Conservation (phyloP, 176 grass and related monocot species). For the Zizania latifolia region DNA sequence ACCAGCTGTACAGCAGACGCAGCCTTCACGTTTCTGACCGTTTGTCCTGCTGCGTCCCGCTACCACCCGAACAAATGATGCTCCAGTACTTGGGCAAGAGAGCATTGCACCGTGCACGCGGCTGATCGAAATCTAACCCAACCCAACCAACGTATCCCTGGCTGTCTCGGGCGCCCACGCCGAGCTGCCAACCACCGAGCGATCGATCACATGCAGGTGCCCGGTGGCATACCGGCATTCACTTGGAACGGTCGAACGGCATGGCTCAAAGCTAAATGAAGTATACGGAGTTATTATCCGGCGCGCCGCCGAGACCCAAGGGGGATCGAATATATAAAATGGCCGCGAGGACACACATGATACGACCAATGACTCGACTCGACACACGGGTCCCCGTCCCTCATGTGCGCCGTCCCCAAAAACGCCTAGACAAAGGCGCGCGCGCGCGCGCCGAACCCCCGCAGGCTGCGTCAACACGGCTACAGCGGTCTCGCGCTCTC, state of each 20-base stretch:
- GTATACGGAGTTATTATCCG: background rate
- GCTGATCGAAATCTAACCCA: background rate
- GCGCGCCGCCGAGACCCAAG: background rate
- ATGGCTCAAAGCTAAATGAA: background rate
- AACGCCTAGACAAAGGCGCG: background rate
- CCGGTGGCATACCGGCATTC: background rate
- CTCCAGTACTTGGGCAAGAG: background rate
- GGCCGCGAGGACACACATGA: background rate
- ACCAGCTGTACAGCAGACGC: conserved; percentile 32
- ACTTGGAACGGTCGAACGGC: background rate
- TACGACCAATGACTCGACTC: background rate
- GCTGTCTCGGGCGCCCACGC: background rate
- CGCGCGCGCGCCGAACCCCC: background rate
- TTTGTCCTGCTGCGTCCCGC: conserved; percentile 13
- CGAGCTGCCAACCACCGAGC: background rate
- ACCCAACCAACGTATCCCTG: background rate
- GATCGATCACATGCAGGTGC: background rate
- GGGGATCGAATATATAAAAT: background rate
- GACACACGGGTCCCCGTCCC: background rate
- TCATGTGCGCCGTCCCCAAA: background rate
- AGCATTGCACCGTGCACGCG: background rate
- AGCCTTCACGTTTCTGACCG: background rate
- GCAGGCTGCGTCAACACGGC: background rate
- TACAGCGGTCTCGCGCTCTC: background rate
- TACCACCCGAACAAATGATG: too few species aligned